phyloP scores from a whole-genome alignment of 2,329 filamentous ascomycete species.

The Colletotrichum sp. region DNA sequence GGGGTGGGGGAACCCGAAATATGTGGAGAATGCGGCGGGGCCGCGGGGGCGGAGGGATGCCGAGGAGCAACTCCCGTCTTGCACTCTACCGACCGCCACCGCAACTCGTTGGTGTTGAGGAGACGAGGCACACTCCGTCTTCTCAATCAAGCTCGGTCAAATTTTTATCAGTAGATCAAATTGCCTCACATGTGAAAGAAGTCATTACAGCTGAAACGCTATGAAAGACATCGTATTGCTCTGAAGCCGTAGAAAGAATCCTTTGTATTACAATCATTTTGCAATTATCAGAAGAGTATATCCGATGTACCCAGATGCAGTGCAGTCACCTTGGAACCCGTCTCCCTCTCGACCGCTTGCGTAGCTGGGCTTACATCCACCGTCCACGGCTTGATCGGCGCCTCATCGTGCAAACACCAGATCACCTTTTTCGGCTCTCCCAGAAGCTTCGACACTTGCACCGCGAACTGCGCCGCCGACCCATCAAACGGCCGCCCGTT shows the following conservation, averaged over 20 bases:
- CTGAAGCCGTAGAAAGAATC: no score
- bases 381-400: not conserved
- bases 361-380: not conserved
- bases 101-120: not conserved
- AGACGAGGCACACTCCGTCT: not conserved
- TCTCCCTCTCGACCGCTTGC: not conserved
- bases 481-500: slow-evolving; percentile 7
- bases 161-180: not conserved
- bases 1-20: not conserved
- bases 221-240: no score
- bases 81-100: not conserved
- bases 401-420: slow-evolving; percentile 5
- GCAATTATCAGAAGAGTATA: not conserved
- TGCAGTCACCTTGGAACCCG: not conserved
- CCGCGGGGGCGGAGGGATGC: not conserved
- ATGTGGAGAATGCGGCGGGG: not conserved
- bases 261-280: not conserved
- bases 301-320: not conserved
- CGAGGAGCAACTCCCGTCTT: not conserved
- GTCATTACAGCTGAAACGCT: not conserved
- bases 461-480: not conserved
- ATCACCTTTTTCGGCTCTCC: not conserved
- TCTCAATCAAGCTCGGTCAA: no score
- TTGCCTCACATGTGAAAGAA: no score
- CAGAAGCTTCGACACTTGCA: not conserved